Percentiles rank a stretch among this genome's conserved stretches.
These are phyloP conservation scores for Crithidia expoeki DNA, from an alignment of 208 protist species.

Conservation along the genomic window DNA sequence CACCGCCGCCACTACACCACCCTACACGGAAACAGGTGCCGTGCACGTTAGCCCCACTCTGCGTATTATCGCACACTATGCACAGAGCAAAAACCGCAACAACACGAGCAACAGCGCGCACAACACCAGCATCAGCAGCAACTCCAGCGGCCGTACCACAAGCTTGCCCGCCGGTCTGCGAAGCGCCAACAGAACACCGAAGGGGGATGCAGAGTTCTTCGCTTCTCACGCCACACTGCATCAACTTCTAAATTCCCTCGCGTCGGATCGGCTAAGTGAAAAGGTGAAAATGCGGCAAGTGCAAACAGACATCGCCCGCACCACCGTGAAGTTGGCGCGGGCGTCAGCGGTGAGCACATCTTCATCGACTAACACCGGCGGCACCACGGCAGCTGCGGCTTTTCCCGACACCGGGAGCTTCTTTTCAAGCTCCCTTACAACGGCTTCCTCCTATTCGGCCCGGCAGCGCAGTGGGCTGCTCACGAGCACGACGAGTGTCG, in stretches of 20 bases:
- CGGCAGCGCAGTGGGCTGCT: background rate
- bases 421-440: background rate
- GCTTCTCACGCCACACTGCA: conserved; percentile 25
- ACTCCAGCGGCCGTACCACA: background rate
- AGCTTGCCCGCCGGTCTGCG: background rate
- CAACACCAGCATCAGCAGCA: background rate
- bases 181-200: conserved; percentile 23
- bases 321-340: conserved; percentile 21
- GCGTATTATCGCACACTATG: conserved; percentile 27
- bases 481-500: background rate
- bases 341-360: background rate
- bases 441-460: background rate
- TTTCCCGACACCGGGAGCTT: conserved; percentile 3
- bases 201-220: conserved; percentile 31
- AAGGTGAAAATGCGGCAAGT: conserved; percentile 24
- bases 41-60: conserved; percentile 12
- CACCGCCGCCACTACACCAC: background rate
- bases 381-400: background rate
- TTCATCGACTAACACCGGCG: background rate
- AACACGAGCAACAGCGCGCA: background rate
- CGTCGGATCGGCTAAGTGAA: conserved; percentile 25
- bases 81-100: background rate
- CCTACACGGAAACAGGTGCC: background rate
- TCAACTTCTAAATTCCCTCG: conserved; percentile 38
- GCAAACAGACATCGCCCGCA: conserved; percentile 13